These are phyloP conservation scores for Antrodiella citrinella DNA, from an alignment of 768 basidiomycete species.

Conservation along the genomic window DNA sequence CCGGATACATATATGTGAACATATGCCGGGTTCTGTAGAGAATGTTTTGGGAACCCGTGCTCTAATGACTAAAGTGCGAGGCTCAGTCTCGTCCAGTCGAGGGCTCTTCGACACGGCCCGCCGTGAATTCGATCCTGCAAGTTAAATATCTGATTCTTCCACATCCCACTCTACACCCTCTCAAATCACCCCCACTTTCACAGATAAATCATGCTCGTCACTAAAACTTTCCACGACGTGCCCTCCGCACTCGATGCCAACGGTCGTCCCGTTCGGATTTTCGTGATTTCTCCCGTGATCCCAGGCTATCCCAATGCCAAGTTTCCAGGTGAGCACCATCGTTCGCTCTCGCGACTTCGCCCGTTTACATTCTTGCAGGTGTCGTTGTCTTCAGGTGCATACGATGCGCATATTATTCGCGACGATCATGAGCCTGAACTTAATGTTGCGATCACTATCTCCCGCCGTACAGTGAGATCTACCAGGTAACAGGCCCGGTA, in stretches of 20 bases:
- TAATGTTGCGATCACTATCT: neutral
- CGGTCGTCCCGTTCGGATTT: conserved; percentile 68
- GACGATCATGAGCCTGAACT: neutral
- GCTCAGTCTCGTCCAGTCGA: too few species aligned
- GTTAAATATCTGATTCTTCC: too few species aligned
- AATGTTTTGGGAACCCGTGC: too few species aligned
- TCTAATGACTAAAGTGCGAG: too few species aligned
- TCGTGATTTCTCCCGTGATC: conserved; percentile 71
- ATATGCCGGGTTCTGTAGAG: too few species aligned
- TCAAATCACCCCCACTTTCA: too few species aligned
- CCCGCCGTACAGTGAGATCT: conserved; percentile 65
- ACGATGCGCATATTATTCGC: neutral
- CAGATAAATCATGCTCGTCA: conserved; percentile 84
- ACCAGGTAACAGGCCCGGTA: conserved; percentile 95
- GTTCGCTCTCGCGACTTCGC: neutral
- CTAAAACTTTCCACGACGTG: conserved; percentile 70
- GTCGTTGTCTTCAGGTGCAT: conserved; percentile 74
- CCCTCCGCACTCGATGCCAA: conserved; percentile 55
- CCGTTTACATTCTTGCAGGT: conserved; percentile 43
- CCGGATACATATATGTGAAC: too few species aligned
- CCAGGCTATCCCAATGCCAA: conserved; percentile 84
- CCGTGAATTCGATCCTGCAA: too few species aligned
- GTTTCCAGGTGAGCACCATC: conserved; percentile 59
- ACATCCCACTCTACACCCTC: too few species aligned
- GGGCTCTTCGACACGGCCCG: too few species aligned